Conservation (phyloP, 176 grass and related monocot genomes). For the Pontederia crassipes region DNA sequence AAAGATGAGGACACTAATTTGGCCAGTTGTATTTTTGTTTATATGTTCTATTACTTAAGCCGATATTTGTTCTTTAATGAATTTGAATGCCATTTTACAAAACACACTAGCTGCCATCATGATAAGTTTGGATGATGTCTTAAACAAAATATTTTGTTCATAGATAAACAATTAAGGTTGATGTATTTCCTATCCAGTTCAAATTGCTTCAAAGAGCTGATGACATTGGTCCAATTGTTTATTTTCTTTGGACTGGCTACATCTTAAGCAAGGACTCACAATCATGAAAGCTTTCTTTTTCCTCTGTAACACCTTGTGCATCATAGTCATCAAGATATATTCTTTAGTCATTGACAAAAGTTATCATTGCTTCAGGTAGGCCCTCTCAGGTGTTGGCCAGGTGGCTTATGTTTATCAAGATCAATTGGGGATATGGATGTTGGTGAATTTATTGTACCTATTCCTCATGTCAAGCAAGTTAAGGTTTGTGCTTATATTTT, state of each 20-base stretch:
- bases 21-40: not conserved
- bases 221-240: too few species aligned
- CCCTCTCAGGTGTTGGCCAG: slow-evolving; percentile 97
- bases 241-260: too few species aligned
- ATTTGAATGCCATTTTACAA: too few species aligned
- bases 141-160: too few species aligned
- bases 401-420: slow-evolving; percentile 95
- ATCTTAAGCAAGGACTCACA: too few species aligned
- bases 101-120: too few species aligned
- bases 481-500: slow-evolving; percentile 43
- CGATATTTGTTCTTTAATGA: too few species aligned
- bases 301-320: not conserved
- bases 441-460: slow-evolving; percentile 86
- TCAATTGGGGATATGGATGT: slow-evolving; percentile 93
- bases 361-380: slow-evolving; percentile 55
- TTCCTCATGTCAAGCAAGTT: slow-evolving; percentile 98
- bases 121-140: too few species aligned
- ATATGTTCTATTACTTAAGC: not conserved
- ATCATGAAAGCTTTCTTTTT: too few species aligned
- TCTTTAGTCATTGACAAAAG: not conserved
- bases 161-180: too few species aligned
- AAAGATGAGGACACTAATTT: not conserved
- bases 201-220: too few species aligned
- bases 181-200: too few species aligned
- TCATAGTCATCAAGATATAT: not conserved